These are phyloP conservation scores for Citrus mangshanensis DNA, from an alignment of 345 rosid genomes.

Conservation along the genomic window DNA sequence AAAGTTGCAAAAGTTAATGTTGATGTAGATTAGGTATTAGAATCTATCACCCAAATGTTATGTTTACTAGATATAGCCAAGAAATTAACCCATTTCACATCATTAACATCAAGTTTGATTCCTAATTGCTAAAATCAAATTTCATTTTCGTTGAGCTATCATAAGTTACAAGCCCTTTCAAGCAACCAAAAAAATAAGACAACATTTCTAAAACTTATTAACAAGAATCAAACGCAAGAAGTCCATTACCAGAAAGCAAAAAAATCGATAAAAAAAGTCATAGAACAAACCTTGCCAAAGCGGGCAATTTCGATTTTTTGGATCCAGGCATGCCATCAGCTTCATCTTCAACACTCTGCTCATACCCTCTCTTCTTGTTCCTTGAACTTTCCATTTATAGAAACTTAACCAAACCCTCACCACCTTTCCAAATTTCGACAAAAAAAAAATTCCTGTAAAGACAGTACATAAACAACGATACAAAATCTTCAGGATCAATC, in stretches of 20 bases:
- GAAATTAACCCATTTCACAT: not conserved
- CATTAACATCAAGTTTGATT: not conserved
- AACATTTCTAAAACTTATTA: not conserved
- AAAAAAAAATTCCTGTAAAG: constrained; percentile 15
- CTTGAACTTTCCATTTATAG: constrained; percentile 62
- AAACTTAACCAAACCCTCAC: constrained; percentile 18
- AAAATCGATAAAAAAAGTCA: not conserved
- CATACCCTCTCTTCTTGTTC: constrained; percentile 63
- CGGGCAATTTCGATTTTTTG: constrained; percentile 74
- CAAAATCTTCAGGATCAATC: constrained; percentile 7
- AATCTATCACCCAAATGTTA: not conserved
- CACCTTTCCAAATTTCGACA: constrained; percentile 21
- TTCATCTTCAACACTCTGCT: constrained; percentile 46
- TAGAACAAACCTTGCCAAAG: constrained; percentile 68
- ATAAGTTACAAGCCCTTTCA: not conserved
- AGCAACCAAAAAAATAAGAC: not conserved
- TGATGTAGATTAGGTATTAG: not conserved
- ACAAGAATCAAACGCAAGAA: not conserved
- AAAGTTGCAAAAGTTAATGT: not conserved
- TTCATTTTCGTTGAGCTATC: no score
- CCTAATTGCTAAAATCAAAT: not conserved
- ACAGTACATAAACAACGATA: constrained; percentile 25
- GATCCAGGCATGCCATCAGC: constrained; percentile 45
- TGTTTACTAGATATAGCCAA: not conserved
- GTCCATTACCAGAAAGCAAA: not conserved